Base-by-base conservation (phyloP, 176 grass and related monocot genomes). In the Pontederia paniculata region DNA sequence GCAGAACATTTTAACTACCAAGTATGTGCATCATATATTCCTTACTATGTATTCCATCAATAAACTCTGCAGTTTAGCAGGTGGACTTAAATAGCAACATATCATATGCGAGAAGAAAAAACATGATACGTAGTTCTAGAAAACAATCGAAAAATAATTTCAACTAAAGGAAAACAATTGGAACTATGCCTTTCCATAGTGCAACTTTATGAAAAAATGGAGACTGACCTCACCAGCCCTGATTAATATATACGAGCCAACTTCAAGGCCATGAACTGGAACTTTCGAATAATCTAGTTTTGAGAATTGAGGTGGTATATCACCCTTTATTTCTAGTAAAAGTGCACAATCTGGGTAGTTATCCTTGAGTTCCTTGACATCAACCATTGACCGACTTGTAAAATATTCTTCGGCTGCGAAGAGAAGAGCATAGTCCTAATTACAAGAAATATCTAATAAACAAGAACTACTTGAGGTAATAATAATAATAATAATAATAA, bases 181-280 rank as follows among this genome's bases (percentile, higher is more conserved):
- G 28, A 37, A 37, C 3, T 37, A 37, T 37, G 28, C 28, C 28
- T 37, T 37, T 37, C 7, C 28, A 37, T 37, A 37, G 28, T 6
- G 42, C 10, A 69, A 5, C 18, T 22, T 16, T 48, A 75, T 42
- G 70, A 54, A 47, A 47, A 79, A 72, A 53, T 60, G 66, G 52
- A 44, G 57, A 84, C 88, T 63, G 57, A 95, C 91, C 91, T 96
- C 91, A 70, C 91, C 91, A 71, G 91, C 91, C 81, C 86, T 86
- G 71, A 96, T 86, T 66, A 96, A 70, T 73, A 96, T 89, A 75
- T 83, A 81, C 37, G 77, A 96, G 56, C 68, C 86, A 55, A 96
- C 91, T 87, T 89, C 65, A 65, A 96, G 91, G 68, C 89, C 85
- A 65, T 81, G 80, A 42, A 96, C 91, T 68, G 91, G 91, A 85